Percentiles rank a stretch among this genome's conserved stretches.
Evolutionary conservation across 2,329 filamentous ascomycete species (phyloP).

Genomic region (Colletotrichum cereale): DNA sequence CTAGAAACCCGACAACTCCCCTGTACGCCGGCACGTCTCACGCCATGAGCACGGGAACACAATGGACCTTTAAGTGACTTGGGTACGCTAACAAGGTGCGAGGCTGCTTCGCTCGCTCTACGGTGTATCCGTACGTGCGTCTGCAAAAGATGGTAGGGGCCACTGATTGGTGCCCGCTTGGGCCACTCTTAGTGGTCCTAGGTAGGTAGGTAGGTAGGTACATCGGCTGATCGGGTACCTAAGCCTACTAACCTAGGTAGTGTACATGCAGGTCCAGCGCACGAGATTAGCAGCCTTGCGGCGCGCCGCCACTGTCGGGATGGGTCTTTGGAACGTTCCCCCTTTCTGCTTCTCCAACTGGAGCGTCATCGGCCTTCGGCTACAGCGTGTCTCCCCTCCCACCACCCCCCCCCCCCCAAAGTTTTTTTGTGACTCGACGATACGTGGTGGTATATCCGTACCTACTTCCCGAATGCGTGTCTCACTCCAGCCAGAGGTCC

Average conservation of each 20-base stretch:
- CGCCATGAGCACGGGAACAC: conserved; percentile 3
- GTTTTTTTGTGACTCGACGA: conserved; percentile 26
- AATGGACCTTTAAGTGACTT: not conserved
- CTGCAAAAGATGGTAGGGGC: conserved; percentile 14
- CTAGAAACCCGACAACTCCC: conserved; percentile 32
- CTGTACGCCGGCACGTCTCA: conserved; percentile 19
- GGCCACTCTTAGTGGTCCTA: not conserved
- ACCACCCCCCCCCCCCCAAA: conserved; percentile 4
- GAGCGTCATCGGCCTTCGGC: conserved; percentile 37
- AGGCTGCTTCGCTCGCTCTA: conserved; percentile 16
- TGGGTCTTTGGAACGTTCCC: conserved; percentile 20
- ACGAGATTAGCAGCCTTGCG: conserved; percentile 34
- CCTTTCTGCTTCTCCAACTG: conserved; percentile 22
- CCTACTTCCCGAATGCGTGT: conserved; percentile 27
- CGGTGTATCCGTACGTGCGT: not conserved
- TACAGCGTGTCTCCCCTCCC: conserved; percentile 3
- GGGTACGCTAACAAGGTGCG: conserved; percentile 6
- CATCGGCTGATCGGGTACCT: not conserved
- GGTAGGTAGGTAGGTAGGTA: not conserved
- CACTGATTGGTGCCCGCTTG: conserved; percentile 38
- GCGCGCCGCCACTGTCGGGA: conserved; percentile 2
- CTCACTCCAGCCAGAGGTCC: conserved; percentile 21
- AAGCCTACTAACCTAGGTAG: not conserved
- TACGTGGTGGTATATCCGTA: too few relatives aligned
- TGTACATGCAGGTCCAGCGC: conserved; percentile 27